Evolutionary conservation across 257 asterid species (phyloP).

Genomic region (Penstemon davidsonii): DNA sequence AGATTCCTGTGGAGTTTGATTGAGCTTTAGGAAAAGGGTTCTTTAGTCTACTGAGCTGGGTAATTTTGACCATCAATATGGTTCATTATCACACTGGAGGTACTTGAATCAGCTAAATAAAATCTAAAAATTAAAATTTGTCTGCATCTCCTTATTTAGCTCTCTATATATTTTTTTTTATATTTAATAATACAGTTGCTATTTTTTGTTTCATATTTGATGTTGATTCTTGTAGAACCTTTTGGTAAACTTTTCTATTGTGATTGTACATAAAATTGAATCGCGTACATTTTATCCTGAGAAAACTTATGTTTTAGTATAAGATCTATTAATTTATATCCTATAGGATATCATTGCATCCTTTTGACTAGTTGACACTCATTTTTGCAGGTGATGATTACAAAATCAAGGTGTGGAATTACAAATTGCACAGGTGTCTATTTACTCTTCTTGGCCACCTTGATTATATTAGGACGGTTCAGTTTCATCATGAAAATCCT

Average conservation of each 20-base stretch:
- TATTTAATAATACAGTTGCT: neutral
- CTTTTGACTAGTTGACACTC: constrained; percentile 5
- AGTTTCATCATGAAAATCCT: constrained; percentile 95
- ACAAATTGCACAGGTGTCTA: constrained; percentile 89
- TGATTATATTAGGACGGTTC: constrained; percentile 93
- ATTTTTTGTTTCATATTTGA: neutral
- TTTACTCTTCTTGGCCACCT: constrained; percentile 98
- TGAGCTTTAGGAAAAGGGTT: constrained; percentile 2
- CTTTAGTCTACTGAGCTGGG: constrained; percentile 10
- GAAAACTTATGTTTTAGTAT: neutral
- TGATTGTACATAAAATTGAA: constrained; percentile 9
- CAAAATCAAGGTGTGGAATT: constrained; percentile 97
- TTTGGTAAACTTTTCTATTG: constrained; percentile 1
- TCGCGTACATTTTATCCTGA: neutral
- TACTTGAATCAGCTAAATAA: neutral
- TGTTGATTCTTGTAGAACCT: neutral
- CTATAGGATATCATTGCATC: neutral
- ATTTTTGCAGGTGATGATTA: constrained; percentile 88
- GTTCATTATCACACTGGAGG: neutral
- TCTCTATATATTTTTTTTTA: neutral
- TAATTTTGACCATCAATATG: neutral
- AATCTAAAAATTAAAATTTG: neutral
- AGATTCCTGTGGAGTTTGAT: constrained; percentile 4
- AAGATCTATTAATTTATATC: neutral
- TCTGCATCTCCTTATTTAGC: neutral